Evolutionary conservation across 1,284 basidiomycete species (phyloP), one percentile per base, ranked within the genome.

Genomic region (Meripilus lineatus): DNA sequence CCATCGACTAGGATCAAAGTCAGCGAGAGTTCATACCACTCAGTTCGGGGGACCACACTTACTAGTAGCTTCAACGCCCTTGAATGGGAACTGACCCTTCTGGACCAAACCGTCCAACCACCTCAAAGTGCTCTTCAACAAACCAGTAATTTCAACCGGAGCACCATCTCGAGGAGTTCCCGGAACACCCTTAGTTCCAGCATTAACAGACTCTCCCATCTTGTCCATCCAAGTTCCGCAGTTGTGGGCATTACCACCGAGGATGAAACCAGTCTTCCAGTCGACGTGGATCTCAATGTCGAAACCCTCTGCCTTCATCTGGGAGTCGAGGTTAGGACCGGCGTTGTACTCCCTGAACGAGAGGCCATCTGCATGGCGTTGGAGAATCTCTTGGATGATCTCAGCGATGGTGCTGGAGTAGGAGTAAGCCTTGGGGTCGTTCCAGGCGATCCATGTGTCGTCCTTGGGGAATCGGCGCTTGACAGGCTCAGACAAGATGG

Each of bases 181-280:
- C 4, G 95, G 95, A 21, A 88, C 68, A 17, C 95, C 96, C 66
- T 94, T 95, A 50, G 90, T 98, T 2, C 93, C 91, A 6, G 96
- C 94, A 57, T 85, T 89, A 47, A 72, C 72, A 1, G 88, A 92
- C 58, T 93, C 92, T 33, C 93, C 93, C 88, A 93, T 95, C 75
- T 95, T 95, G 70, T 95, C 92, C 90, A 93, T 93, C 92, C 92
- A 95, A 0, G 93, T 94, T 26, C 91, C 90, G 57, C 85, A 90
- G 54, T 90, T 90, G 65, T 79, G 74, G 47, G 75, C 69, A 65
- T 86, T 98, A 11, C 95, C 96, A 25, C 95, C 95, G 50, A 84
- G 74, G 55, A 96, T 80, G 52, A 99, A 69, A 1, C 95, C 95
- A 5, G 91, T 97, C 52, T 77, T 72, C 95, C 95, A 99, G 64